phyloP scores from a whole-genome alignment of 2,329 filamentous ascomycete genomes.

The Xylariaceae sp. region DNA sequence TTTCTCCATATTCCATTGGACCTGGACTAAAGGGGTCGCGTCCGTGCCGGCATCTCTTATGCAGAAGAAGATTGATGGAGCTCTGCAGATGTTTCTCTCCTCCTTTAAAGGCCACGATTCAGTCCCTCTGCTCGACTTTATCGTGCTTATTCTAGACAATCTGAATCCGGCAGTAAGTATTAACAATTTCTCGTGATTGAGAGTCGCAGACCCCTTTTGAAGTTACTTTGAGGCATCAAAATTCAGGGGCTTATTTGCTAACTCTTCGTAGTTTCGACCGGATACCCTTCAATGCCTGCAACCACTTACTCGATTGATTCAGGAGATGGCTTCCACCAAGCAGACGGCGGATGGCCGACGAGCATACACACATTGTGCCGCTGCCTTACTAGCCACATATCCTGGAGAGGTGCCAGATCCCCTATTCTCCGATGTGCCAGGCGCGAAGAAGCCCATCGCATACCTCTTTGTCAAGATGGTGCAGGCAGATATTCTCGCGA shows the following conservation, averaged over 20 bases:
- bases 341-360: constrained; percentile 51
- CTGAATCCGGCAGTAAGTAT: constrained; percentile 43
- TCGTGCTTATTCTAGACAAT: constrained; percentile 48
- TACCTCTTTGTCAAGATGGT: constrained; percentile 61
- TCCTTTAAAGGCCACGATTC: constrained; percentile 49
- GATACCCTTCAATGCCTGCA: constrained; percentile 50
- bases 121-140: constrained; percentile 53
- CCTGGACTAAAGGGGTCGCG: constrained; percentile 49
- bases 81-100: constrained; percentile 40
- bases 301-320: constrained; percentile 43
- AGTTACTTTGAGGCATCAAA: constrained; percentile 2
- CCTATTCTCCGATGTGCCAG: constrained; percentile 47
- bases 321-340: constrained; percentile 48
- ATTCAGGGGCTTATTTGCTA: constrained; percentile 11
- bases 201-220: background rate
- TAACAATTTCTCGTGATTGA: background rate
- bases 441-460: constrained; percentile 49
- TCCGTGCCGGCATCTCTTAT: constrained; percentile 27
- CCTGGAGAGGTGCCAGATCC: constrained; percentile 41
- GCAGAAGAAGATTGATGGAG: constrained; percentile 40
- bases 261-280: constrained; percentile 41
- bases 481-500: constrained; percentile 60
- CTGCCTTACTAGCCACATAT: constrained; percentile 53
- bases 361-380: constrained; percentile 55
- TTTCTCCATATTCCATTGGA: constrained; percentile 50